Evolutionary conservation across 2,329 filamentous ascomycete genomes (phyloP).

Genomic region (Clarireedia monteithiana): DNA sequence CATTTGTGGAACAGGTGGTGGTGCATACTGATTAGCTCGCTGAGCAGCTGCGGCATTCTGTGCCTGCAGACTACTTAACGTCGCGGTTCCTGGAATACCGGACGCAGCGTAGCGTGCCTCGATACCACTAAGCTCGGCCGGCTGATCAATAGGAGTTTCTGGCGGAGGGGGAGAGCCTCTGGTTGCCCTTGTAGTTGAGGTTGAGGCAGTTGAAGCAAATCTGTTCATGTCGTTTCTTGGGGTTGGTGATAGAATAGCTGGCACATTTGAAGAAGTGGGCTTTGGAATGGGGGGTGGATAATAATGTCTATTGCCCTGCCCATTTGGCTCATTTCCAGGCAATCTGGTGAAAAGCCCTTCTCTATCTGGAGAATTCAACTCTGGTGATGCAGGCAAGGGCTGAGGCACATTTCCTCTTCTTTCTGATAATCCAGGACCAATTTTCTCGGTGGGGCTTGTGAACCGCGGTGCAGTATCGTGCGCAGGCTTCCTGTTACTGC

Average conservation of each 20-base stretch:
- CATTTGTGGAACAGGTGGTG: constrained; percentile 35
- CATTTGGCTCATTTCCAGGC: constrained; percentile 31
- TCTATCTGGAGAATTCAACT: constrained; percentile 65
- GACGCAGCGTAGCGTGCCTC: constrained; percentile 87
- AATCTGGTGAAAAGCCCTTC: constrained; percentile 66
- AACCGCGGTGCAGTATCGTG: constrained; percentile 29
- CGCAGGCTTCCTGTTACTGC: constrained; percentile 18
- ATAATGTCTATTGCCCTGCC: constrained; percentile 32
- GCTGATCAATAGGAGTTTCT: constrained; percentile 78
- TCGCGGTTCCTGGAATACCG: constrained; percentile 80
- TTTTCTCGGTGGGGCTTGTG: constrained; percentile 42
- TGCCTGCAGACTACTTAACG: constrained; percentile 63
- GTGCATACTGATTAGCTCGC: constrained; percentile 69
- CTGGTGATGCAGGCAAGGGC: constrained; percentile 74
- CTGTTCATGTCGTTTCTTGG: constrained; percentile 45
- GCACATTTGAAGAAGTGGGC: constrained; percentile 17
- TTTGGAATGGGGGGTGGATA: constrained; percentile 47
- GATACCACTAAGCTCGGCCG: constrained; percentile 64
- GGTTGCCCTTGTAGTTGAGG: constrained; percentile 84
- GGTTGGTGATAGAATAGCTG: constrained; percentile 22
- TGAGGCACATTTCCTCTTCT: constrained; percentile 75
- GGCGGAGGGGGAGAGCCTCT: constrained; percentile 91
- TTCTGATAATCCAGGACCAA: constrained; percentile 64
- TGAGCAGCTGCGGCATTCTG: constrained; percentile 78
- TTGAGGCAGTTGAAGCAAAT: constrained; percentile 78